A percentile compares a stretch with the other conserved stretches of the same genome.
These are phyloP conservation scores for Boletus reticulatus DNA, from an alignment of 768 basidiomycete species.

Conservation along the genomic window DNA sequence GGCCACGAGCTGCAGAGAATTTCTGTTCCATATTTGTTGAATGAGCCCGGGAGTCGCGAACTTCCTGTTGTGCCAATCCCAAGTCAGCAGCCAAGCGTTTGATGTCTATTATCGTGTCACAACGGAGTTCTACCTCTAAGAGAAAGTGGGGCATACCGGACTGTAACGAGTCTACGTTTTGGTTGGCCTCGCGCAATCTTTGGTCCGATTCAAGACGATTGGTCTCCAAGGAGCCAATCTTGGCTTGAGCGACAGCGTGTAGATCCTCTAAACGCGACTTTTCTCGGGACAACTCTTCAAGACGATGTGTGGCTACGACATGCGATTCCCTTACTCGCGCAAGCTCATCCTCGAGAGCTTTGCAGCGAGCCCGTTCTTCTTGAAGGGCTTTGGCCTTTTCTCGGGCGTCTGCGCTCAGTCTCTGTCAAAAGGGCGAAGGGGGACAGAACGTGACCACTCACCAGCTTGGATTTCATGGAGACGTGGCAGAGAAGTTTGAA, in stretches of 20 bases:
- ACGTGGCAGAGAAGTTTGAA: conserved; percentile 25
- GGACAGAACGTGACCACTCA: conserved; percentile 11
- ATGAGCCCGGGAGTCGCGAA: conserved; percentile 8
- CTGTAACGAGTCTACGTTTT: conserved; percentile 14
- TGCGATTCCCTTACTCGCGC: conserved; percentile 12
- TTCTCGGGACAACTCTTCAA: conserved; percentile 22
- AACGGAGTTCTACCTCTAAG: conserved; percentile 28
- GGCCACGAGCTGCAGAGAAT: conserved; percentile 15
- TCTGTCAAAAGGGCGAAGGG: not conserved
- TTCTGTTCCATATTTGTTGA: conserved; percentile 20
- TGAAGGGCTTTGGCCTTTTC: conserved; percentile 14
- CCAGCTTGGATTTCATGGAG: conserved; percentile 33
- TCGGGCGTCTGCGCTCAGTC: conserved; percentile 14
- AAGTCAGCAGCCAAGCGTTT: conserved; percentile 20
- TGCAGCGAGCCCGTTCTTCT: conserved; percentile 17
- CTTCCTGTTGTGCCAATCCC: conserved; percentile 11
- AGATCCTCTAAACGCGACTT: conserved; percentile 23
- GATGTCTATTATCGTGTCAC: conserved; percentile 17
- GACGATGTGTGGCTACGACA: conserved; percentile 6
- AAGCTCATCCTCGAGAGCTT: conserved; percentile 23
- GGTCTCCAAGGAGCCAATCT: conserved; percentile 17
- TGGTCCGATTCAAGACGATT: conserved; percentile 9
- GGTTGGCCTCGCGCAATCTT: conserved; percentile 5
- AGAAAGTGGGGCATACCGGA: conserved; percentile 21
- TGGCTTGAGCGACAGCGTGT: conserved; percentile 7